Conservation (phyloP, 163 green algal species). For the Coccomyxa subellipsoidea region DNA sequence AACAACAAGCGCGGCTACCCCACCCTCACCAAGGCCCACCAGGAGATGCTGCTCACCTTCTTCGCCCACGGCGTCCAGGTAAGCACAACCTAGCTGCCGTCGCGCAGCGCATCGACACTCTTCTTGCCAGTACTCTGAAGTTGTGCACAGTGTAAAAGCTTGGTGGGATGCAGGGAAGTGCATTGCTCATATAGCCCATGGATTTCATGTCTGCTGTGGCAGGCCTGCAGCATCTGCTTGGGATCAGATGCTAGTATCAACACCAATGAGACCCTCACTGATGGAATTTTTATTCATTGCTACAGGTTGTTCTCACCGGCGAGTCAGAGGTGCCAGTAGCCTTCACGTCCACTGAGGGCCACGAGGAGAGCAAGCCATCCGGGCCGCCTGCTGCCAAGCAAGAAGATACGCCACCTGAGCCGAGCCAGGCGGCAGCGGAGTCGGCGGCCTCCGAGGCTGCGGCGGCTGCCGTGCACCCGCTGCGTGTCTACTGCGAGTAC, state of each 20-base stretch:
- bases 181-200: no score
- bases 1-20: constrained; percentile 90
- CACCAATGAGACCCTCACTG: background rate
- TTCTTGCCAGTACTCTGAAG: no score
- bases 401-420: background rate
- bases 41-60: constrained; percentile 68
- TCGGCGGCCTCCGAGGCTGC: background rate
- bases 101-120: no score
- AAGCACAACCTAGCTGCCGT: background rate
- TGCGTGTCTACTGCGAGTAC: constrained; percentile 90
- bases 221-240: no score
- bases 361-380: background rate
- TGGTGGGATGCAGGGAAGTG: no score
- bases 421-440: no score
- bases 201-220: no score
- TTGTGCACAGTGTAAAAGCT: no score
- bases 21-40: constrained; percentile 75
- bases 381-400: background rate
- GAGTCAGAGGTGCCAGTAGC: background rate
- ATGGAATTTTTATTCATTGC: background rate
- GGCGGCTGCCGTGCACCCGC: constrained; percentile 49
- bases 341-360: background rate
- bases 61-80: constrained; percentile 85
- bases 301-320: constrained; percentile 32
- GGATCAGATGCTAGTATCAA: no score